Base-by-base conservation (phyloP, 2,329 filamentous ascomycete genomes). In the Cladosporium colombiae region DNA sequence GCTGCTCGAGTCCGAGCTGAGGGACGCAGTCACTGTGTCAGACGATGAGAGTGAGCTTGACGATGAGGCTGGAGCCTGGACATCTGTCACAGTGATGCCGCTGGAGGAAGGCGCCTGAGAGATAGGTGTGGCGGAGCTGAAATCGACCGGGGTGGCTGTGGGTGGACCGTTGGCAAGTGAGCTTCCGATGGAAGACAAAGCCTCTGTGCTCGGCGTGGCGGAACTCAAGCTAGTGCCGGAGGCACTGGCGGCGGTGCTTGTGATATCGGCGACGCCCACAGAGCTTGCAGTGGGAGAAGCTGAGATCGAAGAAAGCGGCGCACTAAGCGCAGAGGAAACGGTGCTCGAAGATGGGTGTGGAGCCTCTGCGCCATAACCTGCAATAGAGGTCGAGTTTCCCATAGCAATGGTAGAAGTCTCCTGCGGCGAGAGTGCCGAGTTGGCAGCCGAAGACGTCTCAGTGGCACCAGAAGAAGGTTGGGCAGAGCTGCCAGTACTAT, bases 101-200 rank as follows among this genome's bases (percentile, higher is more conserved):
- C 33, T 31, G 16, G 61, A 44, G 8, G 61, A 63, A 18, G 31
- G 14, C 21, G 46, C 25, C 21, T 35, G 29, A 13, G 27, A 35
- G 18, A 21, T 37, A 18, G 62, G n/a, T 5, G 53, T 25, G 25
- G 23, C 35, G 14, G 62, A 64, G 35, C 35, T 31, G 18, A 37
- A 0, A 8, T 7, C 13, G 7, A 27, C 25, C 5, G 46, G 27
- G 13, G 49, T 33, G n/a, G 5, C 25, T 13, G 35, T 46, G 2
- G 18, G 21, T 14, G 50, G 33, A 23, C 50, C 35, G 16, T 59
- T 53, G 16, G 56, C 56, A 4, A 60, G 18, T 18, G 63, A 60
- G 55, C 44, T 53, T 23, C 46, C 63, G 7, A 53, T 40, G 11
- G 44, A 52, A n/a, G 63, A 40, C 29, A 55, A 21, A 8, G 56